Conservation (phyloP, 2,329 filamentous ascomycete genomes). For the Fusarium protoensiforme region DNA sequence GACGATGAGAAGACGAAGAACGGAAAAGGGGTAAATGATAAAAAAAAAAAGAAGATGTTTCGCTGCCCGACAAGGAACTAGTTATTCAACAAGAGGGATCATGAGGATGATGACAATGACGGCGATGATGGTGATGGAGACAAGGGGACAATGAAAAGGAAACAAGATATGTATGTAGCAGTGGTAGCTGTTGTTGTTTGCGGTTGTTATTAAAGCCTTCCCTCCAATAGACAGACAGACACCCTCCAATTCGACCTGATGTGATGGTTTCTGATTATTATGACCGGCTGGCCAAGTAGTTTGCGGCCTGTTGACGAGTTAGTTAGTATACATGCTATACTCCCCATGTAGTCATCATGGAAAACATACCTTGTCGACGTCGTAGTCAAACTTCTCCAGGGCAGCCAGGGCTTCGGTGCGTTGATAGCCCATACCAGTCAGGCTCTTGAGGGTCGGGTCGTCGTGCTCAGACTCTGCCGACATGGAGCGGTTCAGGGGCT, state of each 20-base stretch:
- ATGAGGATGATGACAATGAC: not conserved
- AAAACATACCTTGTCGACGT: conserved; percentile 84
- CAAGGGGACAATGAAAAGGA: conserved; percentile 16
- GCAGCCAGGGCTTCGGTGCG: conserved; percentile 79
- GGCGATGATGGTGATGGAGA: not conserved
- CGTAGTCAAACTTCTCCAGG: conserved; percentile 95
- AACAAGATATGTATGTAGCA: conserved; percentile 32
- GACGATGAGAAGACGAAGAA: conserved; percentile 9
- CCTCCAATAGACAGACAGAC: conserved; percentile 6
- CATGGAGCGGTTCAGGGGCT: conserved; percentile 66
- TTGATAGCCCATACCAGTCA: conserved; percentile 90
- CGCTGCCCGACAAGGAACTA: conserved; percentile 33
- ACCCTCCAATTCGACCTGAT: conserved; percentile 11
- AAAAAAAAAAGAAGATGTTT: conserved; percentile 19
- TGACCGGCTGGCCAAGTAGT: conserved; percentile 66
- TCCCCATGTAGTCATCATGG: not conserved
- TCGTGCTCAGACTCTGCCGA: conserved; percentile 81
- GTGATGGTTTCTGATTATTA: conserved; percentile 42
- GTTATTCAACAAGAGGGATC: conserved; percentile 35
- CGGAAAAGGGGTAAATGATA: not conserved
- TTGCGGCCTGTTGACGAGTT: conserved; percentile 57
- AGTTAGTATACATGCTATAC: not conserved
- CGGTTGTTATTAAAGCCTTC: conserved; percentile 21
- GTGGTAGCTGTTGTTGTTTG: conserved; percentile 5
- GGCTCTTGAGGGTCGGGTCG: conserved; percentile 88